A percentile compares a stretch with the other conserved stretches of the same genome.
Evolutionary conservation across 2,329 filamentous ascomycete species (phyloP).

Genomic region (Calonectria hawksworthii): DNA sequence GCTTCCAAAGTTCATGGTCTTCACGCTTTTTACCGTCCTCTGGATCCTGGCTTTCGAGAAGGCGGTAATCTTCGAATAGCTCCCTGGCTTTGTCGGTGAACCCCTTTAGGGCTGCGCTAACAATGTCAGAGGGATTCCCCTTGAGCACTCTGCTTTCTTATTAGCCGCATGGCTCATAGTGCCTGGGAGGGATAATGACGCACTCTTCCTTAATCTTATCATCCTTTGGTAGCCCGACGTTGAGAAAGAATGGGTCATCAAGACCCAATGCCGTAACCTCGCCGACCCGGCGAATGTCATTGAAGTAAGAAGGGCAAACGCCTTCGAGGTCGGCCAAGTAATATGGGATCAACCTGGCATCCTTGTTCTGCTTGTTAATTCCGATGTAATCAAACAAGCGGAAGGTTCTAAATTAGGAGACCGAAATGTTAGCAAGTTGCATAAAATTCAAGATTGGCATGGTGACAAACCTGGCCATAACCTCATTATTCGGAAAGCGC

Average conservation of each 20-base stretch:
- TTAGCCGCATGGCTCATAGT: neutral
- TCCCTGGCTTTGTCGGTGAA: neutral
- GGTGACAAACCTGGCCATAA: slow-evolving; percentile 36
- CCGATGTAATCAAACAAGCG: slow-evolving; percentile 34
- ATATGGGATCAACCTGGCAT: slow-evolving; percentile 33
- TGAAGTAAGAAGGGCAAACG: neutral
- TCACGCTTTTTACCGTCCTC: neutral
- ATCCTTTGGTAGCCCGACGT: neutral
- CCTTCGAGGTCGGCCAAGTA: slow-evolving; percentile 21
- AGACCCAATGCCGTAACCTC: neutral
- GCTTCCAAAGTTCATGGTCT: slow-evolving; percentile 10
- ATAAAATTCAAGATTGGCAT: neutral
- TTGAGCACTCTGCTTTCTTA: neutral
- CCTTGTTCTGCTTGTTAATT: neutral
- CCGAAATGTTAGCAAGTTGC: neutral
- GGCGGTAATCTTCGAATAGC: neutral
- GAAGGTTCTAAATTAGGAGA: slow-evolving; percentile 26
- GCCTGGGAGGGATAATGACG: neutral
- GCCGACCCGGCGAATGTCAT: neutral
- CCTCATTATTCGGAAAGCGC: slow-evolving; percentile 53
- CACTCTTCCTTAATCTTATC: neutral
- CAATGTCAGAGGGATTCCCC: neutral
- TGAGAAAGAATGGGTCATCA: neutral
- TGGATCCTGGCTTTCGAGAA: no score
- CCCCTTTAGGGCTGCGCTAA: neutral